Evolutionary conservation across 176 grass and related monocot genomes (phyloP).

Genomic region (Eragrostis curvula): DNA sequence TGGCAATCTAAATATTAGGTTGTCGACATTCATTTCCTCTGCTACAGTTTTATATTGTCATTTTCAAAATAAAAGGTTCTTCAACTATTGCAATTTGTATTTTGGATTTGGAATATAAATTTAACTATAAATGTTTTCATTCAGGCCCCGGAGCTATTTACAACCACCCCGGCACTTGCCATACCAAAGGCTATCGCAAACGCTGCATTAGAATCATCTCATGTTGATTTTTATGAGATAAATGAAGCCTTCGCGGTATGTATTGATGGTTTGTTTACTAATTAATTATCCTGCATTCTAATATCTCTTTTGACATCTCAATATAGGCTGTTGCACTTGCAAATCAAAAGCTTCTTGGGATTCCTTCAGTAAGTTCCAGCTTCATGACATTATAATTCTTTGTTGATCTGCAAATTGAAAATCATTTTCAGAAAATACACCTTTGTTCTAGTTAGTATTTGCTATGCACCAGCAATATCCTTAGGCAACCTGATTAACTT

Average conservation of each 20-base stretch:
- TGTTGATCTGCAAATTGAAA: background rate
- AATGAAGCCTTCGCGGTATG: constrained; percentile 94
- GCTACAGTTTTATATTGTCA: background rate
- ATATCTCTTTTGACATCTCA: constrained; percentile 34
- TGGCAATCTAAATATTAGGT: background rate
- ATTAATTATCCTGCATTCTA: background rate
- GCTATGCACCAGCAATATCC: background rate
- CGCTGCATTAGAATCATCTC: constrained; percentile 75
- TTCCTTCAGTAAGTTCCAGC: constrained; percentile 73
- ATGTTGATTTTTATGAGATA: constrained; percentile 97
- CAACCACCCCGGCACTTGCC: constrained; percentile 83
- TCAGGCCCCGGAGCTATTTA: constrained; percentile 93
- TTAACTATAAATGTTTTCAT: constrained; percentile 23
- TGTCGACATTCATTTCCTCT: background rate
- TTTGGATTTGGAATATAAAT: background rate
- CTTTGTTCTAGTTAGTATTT: background rate
- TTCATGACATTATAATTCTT: background rate
- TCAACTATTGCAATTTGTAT: background rate
- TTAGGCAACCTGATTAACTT: too few relatives aligned
- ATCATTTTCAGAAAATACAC: background rate
- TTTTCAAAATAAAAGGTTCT: background rate
- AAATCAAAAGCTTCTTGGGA: constrained; percentile 96
- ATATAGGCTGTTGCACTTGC: constrained; percentile 86
- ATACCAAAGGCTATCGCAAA: constrained; percentile 84
- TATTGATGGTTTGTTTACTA: background rate